Conservation (phyloP, 2,329 filamentous ascomycete species). For the Phyllosticta citriasiana region DNA sequence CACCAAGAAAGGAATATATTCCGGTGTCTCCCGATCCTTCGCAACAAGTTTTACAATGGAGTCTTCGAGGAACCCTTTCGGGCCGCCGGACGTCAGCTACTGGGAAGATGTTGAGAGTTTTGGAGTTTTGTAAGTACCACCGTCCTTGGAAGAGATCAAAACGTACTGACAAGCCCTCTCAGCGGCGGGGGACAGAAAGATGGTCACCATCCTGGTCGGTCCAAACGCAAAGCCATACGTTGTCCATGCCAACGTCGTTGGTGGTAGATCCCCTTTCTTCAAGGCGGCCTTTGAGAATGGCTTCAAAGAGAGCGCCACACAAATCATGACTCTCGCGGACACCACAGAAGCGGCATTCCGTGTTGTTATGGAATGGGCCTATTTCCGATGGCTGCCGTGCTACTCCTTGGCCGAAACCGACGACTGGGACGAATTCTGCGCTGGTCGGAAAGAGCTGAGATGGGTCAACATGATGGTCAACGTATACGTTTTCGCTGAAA, state of each 20-base stretch:
- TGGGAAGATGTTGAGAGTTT: too few species aligned
- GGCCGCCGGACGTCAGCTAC: too few species aligned
- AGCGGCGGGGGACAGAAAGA: background rate
- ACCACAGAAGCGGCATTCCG: background rate
- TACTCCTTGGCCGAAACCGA: background rate
- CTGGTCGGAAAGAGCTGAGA: background rate
- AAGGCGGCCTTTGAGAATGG: background rate
- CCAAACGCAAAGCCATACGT: background rate
- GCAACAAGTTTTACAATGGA: too few species aligned
- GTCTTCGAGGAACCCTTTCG: too few species aligned
- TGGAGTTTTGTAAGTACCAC: background rate
- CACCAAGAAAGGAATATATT: too few species aligned
- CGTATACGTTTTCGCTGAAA: background rate
- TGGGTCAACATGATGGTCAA: background rate
- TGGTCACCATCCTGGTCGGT: background rate
- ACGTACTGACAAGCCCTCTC: background rate
- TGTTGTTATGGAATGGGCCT: background rate
- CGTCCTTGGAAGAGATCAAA: background rate
- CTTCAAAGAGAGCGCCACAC: background rate
- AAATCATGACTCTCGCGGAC: background rate
- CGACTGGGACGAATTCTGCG: background rate
- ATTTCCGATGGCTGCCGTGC: background rate
- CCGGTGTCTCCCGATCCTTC: too few species aligned
- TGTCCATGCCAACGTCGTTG: background rate
- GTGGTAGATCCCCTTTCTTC: background rate